Evolutionary conservation across 2,329 filamentous ascomycete genomes (phyloP).

Genomic region (Rugonectria rugulosa): DNA sequence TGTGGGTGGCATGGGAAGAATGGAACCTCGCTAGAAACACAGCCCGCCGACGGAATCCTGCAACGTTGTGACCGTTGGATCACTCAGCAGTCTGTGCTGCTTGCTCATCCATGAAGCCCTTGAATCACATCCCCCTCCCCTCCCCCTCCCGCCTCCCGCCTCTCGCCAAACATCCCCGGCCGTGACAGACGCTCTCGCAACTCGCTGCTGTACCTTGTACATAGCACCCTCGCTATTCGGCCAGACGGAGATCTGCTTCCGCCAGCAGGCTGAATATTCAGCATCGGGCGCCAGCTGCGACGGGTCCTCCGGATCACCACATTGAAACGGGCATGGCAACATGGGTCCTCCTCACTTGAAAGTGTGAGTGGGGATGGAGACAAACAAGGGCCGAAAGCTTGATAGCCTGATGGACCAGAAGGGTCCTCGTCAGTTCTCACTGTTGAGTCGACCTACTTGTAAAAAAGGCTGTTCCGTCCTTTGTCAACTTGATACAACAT

Average conservation of each 20-base stretch:
- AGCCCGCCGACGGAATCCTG: constrained; percentile 8
- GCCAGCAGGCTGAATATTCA: not conserved
- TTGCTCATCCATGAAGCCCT: constrained; percentile 6
- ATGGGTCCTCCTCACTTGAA: constrained; percentile 5
- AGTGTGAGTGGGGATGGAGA: constrained; percentile 26
- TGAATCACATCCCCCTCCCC: constrained; percentile 1
- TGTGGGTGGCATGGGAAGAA: constrained; percentile 18
- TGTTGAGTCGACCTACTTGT: not conserved
- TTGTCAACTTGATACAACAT: constrained; percentile 15
- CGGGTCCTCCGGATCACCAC: constrained; percentile 35
- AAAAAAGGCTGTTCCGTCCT: constrained; percentile 1
- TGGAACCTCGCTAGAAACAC: constrained; percentile 23
- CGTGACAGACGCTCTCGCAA: not conserved
- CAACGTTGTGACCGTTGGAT: constrained; percentile 6
- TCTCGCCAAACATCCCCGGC: constrained; percentile 1
- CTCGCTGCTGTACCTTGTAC: not conserved
- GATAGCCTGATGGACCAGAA: constrained; percentile 5
- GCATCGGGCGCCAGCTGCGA: constrained; percentile 24
- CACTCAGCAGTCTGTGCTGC: constrained; percentile 19
- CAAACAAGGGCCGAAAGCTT: constrained; percentile 9
- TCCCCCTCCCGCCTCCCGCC: too few species aligned
- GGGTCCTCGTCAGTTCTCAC: not conserved
- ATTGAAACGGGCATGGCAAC: not conserved
- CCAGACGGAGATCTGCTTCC: constrained; percentile 18
- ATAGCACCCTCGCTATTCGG: not conserved